Conservation (phyloP, 2,329 filamentous ascomycete genomes). For the Graphilbum ipis-grandicollis region DNA sequence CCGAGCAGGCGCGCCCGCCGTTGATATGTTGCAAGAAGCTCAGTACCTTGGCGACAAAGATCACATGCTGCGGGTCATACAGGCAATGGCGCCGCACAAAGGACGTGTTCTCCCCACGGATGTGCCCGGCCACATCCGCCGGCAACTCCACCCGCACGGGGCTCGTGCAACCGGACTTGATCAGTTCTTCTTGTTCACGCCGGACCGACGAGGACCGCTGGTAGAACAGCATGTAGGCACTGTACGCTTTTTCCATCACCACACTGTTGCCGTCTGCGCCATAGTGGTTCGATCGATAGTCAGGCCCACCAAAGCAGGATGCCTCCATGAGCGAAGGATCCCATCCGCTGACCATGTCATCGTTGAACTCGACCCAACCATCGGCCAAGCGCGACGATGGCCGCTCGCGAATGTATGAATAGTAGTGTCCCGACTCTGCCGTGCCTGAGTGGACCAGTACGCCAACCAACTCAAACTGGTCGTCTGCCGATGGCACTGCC, state of each 20-base stretch:
- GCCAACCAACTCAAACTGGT: constrained; percentile 86
- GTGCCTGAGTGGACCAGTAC: constrained; percentile 86
- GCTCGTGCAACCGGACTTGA: constrained; percentile 15
- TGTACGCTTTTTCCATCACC: constrained; percentile 53
- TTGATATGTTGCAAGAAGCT: constrained; percentile 33
- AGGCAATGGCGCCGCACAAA: constrained; percentile 64
- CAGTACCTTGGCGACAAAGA: constrained; percentile 49
- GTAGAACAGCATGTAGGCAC: constrained; percentile 97
- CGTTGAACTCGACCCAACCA: constrained; percentile 86
- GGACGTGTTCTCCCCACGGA: constrained; percentile 54
- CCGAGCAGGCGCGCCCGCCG: constrained; percentile 24
- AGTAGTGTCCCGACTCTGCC: constrained; percentile 91
- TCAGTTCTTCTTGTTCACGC: constrained; percentile 29
- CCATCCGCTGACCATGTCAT: constrained; percentile 64
- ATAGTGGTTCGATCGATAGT: constrained; percentile 28
- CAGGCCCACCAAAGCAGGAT: constrained; percentile 63
- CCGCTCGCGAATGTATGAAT: constrained; percentile 81
- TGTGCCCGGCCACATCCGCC: constrained; percentile 33
- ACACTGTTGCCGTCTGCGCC: constrained; percentile 27
- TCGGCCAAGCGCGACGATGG: constrained; percentile 13
- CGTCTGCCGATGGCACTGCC: constrained; percentile 34
- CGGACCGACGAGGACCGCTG: constrained; percentile 56
- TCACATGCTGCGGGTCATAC: constrained; percentile 53
- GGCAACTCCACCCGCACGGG: constrained; percentile 30
- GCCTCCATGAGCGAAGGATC: constrained; percentile 56